Percentiles rank a stretch among this genome's conserved stretches.
Conservation (phyloP, 306 rosid genomes). For the Malus fusca region DNA sequence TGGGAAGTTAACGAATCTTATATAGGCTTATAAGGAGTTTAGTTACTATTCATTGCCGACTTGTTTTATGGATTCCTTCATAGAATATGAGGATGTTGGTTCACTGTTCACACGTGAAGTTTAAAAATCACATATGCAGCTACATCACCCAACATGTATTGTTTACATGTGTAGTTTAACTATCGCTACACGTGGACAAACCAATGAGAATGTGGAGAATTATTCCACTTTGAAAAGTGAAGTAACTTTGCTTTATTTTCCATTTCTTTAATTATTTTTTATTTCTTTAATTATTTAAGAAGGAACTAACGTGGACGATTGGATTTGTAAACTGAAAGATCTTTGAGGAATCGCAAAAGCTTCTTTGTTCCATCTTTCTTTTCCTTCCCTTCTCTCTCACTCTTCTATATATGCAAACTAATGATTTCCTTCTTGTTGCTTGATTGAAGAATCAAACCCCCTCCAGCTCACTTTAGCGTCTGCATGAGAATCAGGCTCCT, state of each 20-base stretch:
- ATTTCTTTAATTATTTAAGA: neutral
- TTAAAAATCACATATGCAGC: too few species aligned
- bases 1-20: neutral
- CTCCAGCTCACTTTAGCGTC: neutral
- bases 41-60: too few species aligned
- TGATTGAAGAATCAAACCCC: neutral
- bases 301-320: neutral
- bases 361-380: neutral
- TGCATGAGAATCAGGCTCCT: neutral
- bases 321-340: neutral
- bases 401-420: constrained; percentile 21
- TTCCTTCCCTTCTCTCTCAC: neutral
- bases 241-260: too few species aligned
- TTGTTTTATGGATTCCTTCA: neutral
- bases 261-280: neutral
- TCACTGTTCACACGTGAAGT: too few species aligned
- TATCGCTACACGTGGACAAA: too few species aligned
- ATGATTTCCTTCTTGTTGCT: neutral
- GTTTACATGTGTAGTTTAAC: neutral
- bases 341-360: neutral
- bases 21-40: too few species aligned
- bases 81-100: neutral
- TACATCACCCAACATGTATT: neutral
- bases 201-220: too few species aligned
- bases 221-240: too few species aligned